Evolutionary conservation across 768 basidiomycete species (phyloP), one percentile per base, ranked within the genome.

Genomic region (Termitomyces sp.): DNA sequence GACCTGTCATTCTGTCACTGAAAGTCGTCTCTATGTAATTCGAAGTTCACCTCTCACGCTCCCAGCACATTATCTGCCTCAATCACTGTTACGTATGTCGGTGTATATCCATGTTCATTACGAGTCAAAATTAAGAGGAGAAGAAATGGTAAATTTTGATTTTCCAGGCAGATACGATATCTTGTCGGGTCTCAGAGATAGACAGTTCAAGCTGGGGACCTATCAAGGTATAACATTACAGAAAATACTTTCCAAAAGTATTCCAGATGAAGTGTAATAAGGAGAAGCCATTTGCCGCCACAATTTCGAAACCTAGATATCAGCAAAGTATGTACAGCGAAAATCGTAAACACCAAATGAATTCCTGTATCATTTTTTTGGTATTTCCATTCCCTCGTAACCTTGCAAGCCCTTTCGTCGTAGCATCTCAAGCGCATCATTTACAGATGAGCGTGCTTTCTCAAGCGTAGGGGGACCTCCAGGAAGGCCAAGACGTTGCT

Each of bases 401-500:
- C 57, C 56, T 31, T 64, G 63, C 22, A 64, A 54, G 24, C 60
- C 72, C 67, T 82, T 83, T 63, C 79, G 76, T 51, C 79, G 75
- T 62, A 93, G 79, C 62, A 78, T 81, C 20, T 91, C 89, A 70
- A 90, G 88, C 55, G 92, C 83, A 36, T 93, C 90, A 44, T 83
- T 74, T 60, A 93, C 83, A 34, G 62, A 60, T 52, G 79, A 80
- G 64, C 88, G 81, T 28, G 83, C 81, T 34, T 85, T 83, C 52
- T 92, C 91, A 57, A 84, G 73, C 53, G 84, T 77, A 31, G 81
- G 81, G 41, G 87, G 77, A 54, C 83, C 84, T 62, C 86, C 87
- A 59, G 90, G 90, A 63, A 92, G 81, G 13, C 82, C 79, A 34
- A 92, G 78, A 47, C 90, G 85, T 68, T 91, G 89, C 70, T 90